Base-by-base conservation (phyloP, 129 eudicot species). In the Erigeron canadensis region DNA sequence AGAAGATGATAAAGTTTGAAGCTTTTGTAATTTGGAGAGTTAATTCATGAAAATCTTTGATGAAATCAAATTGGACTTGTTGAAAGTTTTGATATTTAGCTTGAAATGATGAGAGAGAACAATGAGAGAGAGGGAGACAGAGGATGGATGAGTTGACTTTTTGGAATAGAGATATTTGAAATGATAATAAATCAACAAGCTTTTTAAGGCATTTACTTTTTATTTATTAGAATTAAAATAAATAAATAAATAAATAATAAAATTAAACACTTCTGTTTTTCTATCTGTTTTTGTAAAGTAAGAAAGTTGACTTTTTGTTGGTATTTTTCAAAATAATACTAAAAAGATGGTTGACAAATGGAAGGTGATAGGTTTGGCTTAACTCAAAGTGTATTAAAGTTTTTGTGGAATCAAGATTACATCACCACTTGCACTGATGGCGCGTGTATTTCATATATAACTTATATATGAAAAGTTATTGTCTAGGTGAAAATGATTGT, bases 301-400 rank as follows among this genome's bases (percentile, higher is more conserved):
- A 4, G 72, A 71, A 77, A 77, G 81, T 77, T 77, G 81, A 77
- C 81, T 51, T 69, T 70, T 62, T 0, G 5, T 2, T 64, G 51
- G n/a, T 41, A 7, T 37, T 28, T 57, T 57, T 47, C 17, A 38
- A 77, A 70, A 70, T 34, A 51, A 42, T 70, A 63, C 21, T 70
- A 63, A 41, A 70, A 77, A 54, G 77, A 41, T 44, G 28, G 81
- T 77, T 77, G 81, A 77, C 81, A 51, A 67, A 39, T 77, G 60
- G 62, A 70, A 77, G 72, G 39, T 19, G 77, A 69, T 59, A 61
- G 75, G 70, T 50, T 77, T 62, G 63, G 81, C 15, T 69, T 69
- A 77, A 77, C 75, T 76, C 63, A 68, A 41, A 43, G 72, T 55
- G 57, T 67, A 69, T 46, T 75, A 46, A 70, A 67, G 77, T 53